Base-by-base conservation (phyloP, 208 protist genomes). In the Trypanosoma scelopori region DNA sequence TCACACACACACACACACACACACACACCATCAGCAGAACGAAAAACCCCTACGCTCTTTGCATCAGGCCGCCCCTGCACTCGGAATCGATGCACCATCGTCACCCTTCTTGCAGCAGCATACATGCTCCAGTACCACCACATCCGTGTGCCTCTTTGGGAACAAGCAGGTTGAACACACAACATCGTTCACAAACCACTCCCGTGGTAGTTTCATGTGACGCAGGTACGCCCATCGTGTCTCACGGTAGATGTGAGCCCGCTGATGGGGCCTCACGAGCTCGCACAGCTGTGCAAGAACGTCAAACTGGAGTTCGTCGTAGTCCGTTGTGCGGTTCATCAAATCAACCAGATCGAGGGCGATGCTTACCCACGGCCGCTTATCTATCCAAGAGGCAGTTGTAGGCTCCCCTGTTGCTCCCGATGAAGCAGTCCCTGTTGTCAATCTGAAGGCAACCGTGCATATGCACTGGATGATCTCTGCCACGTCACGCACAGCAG, bases 261-360 rank as follows among this genome's bases (percentile, higher is more conserved):
- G 9, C 53, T 89, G 67, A 42, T 74, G 30, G 5, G 84, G 83
- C 13, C 84, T 80, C 28, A 93, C 52, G 0, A 79, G 63, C 32
- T 63, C 48, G 61, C 83, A 91, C 41, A 95, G 69, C 9, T 71
- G 71, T 5, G 69, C 50, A 23, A 93, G 69, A 16, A 72, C 66
- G 28, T 77, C 52, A 51, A 90, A 95, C 0, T 81, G 85, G 23
- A 95, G 59, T 53, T 92, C 87, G 57, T 95, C 90, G 28, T 58
- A 85, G 43, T 81, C 79, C 16, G 83, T 93, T 37, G 77, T 89
- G 45, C 27, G 53, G 58, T 90, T 92, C 63, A 93, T 77, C 7
- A 84, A 49, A 59, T 85, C 82, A 12, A 93, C 61, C 12, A 87
- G 47, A 22, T 90, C 82, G 0, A 89, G 56, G 20, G 82, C 89